Evolutionary conservation across 495 filamentous ascomycete species (phyloP), one percentile per base, ranked within the genome.

Genomic region (Penicillium waksmanii): DNA sequence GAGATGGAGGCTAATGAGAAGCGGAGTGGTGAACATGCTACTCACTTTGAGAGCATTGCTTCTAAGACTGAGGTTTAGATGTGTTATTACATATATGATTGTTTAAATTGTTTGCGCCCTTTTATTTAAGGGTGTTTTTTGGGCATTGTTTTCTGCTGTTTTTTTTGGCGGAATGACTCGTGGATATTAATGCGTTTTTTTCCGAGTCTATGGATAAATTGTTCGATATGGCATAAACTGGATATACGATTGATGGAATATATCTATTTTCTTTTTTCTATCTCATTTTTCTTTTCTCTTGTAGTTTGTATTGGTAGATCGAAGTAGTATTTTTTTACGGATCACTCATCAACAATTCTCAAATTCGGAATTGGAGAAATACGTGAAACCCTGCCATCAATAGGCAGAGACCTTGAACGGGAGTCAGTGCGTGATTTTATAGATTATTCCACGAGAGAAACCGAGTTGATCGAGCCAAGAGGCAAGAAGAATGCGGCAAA

Each of bases 1-100:
- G 74, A 77, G 67, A 65, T 57, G 10, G 69, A 73, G 57, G 68
- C 71, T 18, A 63, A 68, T 51, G 61, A 69, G 53, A 76, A 77
- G 66, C 64, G 69, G 23, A 55, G 46, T 58, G 65, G 56, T 8
- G 63, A 70, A 56, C 36, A 55, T 40, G 61, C 66, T 23, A 64
- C 57, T 33, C 68, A 70, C 44, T 15, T 60, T 13, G 68, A 70
- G 58, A 64, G 58, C 21, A 49, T 68, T 40, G 33, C 6, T 38
- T 35, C 54, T 8, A 70, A 66, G 56, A 21, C 43, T 47, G 60
- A 63, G 11, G 66, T 62, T 43, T 70, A 46, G 50, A 58, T 48
- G 18, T 18, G 18, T 38, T 42, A 25, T 58, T 13, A 23, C 23
- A 5, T 3, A 31, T 31, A 31, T 31, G 5, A 9, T 31, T 31